These are phyloP conservation scores for Lanmaoa rubissima DNA, from an alignment of 768 basidiomycete species.

Conservation along the genomic window DNA sequence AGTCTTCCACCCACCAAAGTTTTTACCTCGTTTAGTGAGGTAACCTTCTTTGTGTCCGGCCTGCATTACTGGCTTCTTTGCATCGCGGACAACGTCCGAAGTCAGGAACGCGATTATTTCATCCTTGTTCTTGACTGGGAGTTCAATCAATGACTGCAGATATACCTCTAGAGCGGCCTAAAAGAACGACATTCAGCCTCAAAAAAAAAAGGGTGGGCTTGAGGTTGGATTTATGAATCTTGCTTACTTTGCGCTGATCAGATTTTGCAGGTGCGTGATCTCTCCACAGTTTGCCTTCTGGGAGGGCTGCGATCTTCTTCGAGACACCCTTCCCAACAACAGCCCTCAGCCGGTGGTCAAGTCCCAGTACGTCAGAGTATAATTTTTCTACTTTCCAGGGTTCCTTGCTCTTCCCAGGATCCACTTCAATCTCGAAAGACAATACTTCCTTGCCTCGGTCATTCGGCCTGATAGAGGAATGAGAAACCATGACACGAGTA, in stretches of 20 bases:
- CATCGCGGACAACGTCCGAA: conserved; percentile 78
- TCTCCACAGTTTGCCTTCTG: conserved; percentile 93
- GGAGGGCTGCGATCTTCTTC: conserved; percentile 78
- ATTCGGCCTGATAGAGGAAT: conserved; percentile 84
- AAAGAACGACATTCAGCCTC: conserved; percentile 8
- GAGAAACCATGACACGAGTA: conserved; percentile 68
- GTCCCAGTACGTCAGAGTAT: conserved; percentile 86
- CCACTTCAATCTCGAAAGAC: conserved; percentile 79
- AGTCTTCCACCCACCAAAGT: conserved; percentile 97
- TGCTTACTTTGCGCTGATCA: conserved; percentile 88
- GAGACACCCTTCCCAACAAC: conserved; percentile 57
- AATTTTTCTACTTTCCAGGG: conserved; percentile 88
- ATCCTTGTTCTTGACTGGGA: conserved; percentile 83
- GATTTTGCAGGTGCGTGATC: conserved; percentile 97
- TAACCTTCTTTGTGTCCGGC: conserved; percentile 92
- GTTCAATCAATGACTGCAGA: conserved; percentile 75
- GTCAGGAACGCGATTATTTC: conserved; percentile 92
- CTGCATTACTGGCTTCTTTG: conserved; percentile 74
- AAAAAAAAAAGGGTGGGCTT: neutral
- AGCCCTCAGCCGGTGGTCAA: conserved; percentile 75
- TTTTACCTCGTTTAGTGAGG: conserved; percentile 93
- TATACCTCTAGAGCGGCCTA: conserved; percentile 82
- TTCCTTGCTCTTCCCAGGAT: conserved; percentile 68
- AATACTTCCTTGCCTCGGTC: conserved; percentile 91
- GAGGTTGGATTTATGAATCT: neutral